Conservation (phyloP, 768 basidiomycete species). For the Lentinula sp. region DNA sequence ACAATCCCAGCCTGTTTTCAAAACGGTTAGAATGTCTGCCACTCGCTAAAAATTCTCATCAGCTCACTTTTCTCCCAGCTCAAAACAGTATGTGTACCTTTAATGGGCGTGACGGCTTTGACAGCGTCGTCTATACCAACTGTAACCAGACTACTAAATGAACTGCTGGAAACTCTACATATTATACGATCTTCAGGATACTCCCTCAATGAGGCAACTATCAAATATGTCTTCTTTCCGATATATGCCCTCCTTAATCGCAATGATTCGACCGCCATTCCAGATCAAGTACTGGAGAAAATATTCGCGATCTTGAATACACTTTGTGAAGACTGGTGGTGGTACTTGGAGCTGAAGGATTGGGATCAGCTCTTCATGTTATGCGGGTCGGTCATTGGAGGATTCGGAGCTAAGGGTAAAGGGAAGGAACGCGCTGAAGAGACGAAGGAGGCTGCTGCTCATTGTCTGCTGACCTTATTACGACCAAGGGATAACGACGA, state of each 20-base stretch:
- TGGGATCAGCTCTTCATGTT: constrained; percentile 89
- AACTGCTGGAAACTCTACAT: constrained; percentile 44
- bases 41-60: neutral
- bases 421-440: constrained; percentile 72
- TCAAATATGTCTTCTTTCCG: constrained; percentile 86
- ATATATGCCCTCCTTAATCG: constrained; percentile 79
- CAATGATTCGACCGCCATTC: constrained; percentile 61
- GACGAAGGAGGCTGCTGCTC: constrained; percentile 68
- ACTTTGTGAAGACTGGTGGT: constrained; percentile 80
- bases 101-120: constrained; percentile 67
- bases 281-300: constrained; percentile 76
- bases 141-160: constrained; percentile 46
- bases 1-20: constrained; percentile 26
- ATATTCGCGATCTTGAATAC: constrained; percentile 52
- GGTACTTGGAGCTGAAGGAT: constrained; percentile 60
- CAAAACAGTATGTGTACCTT: constrained; percentile 75
- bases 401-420: constrained; percentile 64
- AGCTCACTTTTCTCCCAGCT: constrained; percentile 25
- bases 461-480: constrained; percentile 61
- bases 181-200: constrained; percentile 29
- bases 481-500: constrained; percentile 41
- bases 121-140: constrained; percentile 44
- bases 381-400: constrained; percentile 57
- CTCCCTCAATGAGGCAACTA: constrained; percentile 49
- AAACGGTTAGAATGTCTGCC: constrained; percentile 22